Conservation (phyloP, 1,284 basidiomycete species). For the Ceratobasidium sp. region DNA sequence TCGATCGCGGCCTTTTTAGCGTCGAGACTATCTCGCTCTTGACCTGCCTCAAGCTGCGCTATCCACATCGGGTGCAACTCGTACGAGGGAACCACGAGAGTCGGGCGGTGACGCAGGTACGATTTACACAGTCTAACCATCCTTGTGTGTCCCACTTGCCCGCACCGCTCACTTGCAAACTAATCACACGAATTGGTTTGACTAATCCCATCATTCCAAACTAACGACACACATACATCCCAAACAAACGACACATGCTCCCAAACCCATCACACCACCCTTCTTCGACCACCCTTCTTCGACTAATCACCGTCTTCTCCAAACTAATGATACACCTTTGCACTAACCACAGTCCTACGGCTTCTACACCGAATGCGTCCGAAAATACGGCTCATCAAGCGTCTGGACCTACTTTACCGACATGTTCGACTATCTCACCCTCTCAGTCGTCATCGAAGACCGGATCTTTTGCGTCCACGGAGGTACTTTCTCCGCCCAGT, state of each 20-base stretch:
- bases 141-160: conserved; percentile 44
- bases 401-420: conserved; percentile 99
- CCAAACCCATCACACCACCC: no score
- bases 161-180: no score
- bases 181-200: no score
- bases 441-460: conserved; percentile 98
- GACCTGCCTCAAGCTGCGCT: conserved; percentile 95
- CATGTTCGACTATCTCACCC: conserved; percentile 99
- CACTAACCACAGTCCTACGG: conserved; percentile 98
- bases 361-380: conserved; percentile 97
- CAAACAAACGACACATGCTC: no score
- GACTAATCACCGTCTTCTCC: conserved; percentile 31
- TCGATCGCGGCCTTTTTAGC: conserved; percentile 96
- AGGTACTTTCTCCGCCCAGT: conserved; percentile 57
- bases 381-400: conserved; percentile 95
- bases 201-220: no score
- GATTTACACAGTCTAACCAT: conserved; percentile 42
- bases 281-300: no score
- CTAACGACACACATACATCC: no score
- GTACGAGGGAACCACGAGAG: conserved; percentile 99
- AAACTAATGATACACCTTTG: no score
- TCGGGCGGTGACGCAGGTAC: conserved; percentile 94
- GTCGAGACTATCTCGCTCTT: conserved; percentile 98
- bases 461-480: conserved; percentile 99
- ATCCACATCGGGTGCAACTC: conserved; percentile 95